Conservation (phyloP, 202 grass and related monocot species). For the Zoysia matrella region DNA sequence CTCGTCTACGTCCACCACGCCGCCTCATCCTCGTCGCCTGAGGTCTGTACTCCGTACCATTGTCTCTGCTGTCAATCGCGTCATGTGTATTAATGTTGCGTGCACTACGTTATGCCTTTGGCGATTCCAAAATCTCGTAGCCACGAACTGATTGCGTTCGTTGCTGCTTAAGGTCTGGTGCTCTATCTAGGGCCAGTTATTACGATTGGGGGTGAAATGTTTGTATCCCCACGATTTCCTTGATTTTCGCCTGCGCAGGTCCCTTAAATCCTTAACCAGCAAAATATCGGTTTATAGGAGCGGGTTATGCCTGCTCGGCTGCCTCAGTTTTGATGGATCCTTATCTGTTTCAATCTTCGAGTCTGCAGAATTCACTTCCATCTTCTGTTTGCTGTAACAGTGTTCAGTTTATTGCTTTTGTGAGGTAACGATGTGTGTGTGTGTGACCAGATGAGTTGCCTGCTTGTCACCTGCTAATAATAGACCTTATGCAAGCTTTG, state of each 20-base stretch:
- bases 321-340: background rate
- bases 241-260: background rate
- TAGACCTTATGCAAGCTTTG: background rate
- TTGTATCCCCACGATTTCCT: background rate
- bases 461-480: background rate
- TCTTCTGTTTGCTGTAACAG: background rate
- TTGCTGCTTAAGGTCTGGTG: background rate
- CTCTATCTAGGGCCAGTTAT: background rate
- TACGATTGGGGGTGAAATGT: background rate
- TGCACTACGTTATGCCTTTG: background rate
- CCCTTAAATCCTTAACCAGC: background rate
- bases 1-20: slow-evolving; percentile 66
- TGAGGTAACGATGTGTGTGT: background rate
- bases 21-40: slow-evolving; percentile 44
- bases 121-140: background rate
- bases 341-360: background rate
- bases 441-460: background rate
- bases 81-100: background rate
- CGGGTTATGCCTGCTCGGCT: background rate
- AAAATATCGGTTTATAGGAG: background rate
- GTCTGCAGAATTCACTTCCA: background rate
- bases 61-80: background rate
- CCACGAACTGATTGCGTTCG: background rate
- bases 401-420: background rate
- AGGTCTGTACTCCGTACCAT: slow-evolving; percentile 47